Conservation (phyloP, 1,284 basidiomycete genomes). For the Ganoderma leucocontextum region DNA sequence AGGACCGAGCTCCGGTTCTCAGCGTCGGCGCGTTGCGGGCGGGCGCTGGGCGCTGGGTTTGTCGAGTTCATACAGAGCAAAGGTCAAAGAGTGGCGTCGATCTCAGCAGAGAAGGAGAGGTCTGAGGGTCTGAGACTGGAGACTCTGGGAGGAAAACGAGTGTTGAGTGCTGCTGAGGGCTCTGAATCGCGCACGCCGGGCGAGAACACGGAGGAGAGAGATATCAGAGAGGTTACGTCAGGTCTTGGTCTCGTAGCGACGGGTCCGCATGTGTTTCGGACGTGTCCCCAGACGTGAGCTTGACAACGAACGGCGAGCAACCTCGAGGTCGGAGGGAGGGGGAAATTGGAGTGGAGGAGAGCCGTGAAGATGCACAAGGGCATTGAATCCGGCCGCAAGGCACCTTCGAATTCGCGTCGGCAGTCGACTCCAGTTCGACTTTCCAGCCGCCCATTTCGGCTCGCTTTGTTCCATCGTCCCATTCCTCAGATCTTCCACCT, state of each 20-base stretch:
- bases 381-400: too few species aligned
- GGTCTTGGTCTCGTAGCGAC: conserved; percentile 9
- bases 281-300: conserved; percentile 1
- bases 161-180: conserved; percentile 2
- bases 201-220: conserved; percentile 5
- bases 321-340: conserved; percentile 12
- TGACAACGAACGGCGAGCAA: conserved; percentile 11
- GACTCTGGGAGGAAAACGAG: conserved; percentile 6
- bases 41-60: conserved; percentile 24
- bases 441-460: conserved; percentile 5
- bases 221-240: conserved; percentile 10
- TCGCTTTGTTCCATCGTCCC: conserved; percentile 9
- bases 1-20: conserved; percentile 61
- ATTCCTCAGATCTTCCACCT: neutral
- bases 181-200: neutral
- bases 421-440: too few species aligned
- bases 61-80: conserved; percentile 26
- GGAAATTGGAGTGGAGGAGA: neutral
- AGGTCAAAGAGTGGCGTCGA: neutral
- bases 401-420: too few species aligned
- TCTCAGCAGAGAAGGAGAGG: conserved; percentile 11
- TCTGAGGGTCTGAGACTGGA: conserved; percentile 6
- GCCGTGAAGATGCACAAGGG: neutral
- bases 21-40: conserved; percentile 26
- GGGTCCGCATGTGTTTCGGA: conserved; percentile 13